Conservation (phyloP, 306 rosid genomes). For the Cotoneaster glaucophyllus region DNA sequence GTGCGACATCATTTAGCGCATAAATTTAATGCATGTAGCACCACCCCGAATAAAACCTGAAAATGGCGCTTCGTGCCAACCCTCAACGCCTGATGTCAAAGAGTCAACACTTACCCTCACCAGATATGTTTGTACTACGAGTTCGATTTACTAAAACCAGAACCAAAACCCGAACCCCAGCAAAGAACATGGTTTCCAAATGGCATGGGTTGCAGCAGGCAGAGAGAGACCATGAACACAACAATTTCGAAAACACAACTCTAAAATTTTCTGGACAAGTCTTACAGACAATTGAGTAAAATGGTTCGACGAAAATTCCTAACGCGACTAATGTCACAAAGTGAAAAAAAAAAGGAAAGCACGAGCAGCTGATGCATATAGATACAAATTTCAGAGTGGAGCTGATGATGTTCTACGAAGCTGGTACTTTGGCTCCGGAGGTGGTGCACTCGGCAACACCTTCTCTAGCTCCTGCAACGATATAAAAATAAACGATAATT, state of each 20-base stretch:
- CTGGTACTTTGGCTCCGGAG: conserved; percentile 85
- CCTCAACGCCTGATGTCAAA: neutral
- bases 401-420: conserved; percentile 85
- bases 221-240: conserved; percentile 11
- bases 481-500: neutral
- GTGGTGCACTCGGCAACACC: conserved; percentile 54
- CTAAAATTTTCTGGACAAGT: conserved; percentile 13
- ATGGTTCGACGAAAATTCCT: conserved; percentile 15
- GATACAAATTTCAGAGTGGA: conserved; percentile 47
- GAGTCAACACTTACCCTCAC: neutral
- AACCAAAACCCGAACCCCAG: neutral
- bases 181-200: neutral
- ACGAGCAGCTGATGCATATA: conserved; percentile 26
- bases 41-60: too few species aligned
- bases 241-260: neutral
- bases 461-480: conserved; percentile 72
- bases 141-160: neutral
- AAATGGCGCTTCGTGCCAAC: neutral
- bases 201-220: neutral
- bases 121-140: neutral
- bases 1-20: too few species aligned
- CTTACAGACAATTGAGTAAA: conserved; percentile 20
- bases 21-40: too few species aligned
- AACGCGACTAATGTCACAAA: conserved; percentile 11
- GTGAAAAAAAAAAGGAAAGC: conserved; percentile 8